Base-by-base conservation (phyloP, 768 basidiomycete genomes). In the Candolleomyces aberdarensis region DNA sequence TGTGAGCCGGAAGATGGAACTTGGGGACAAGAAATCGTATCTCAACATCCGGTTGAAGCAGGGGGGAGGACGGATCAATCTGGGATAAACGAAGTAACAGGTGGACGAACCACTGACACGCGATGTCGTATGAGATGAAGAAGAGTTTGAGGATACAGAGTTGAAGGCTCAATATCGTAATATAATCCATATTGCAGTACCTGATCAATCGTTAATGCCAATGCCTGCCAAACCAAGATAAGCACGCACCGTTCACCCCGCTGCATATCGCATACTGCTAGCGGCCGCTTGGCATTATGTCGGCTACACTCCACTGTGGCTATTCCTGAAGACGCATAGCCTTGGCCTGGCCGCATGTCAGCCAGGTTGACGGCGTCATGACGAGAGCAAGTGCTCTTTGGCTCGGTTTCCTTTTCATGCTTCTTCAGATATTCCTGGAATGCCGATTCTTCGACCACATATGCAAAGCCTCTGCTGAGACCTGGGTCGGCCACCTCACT, bases 111-210 rank as follows among this genome's bases (percentile, higher is more conserved):
- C 64, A 73, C 46, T 72, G 70, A 51, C 70, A 72, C 5, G 63
- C 66, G 31, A 73, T 73, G 61, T 76, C 75, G 57, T 76, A 76
- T 1, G 70, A 74, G 2, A 71, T 36, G 8, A 65, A 50, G 9
- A 73, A 40, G 11, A 29, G 41, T 1, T n/a, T 20, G 22, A 57
- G 58, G 1, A 39, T 31, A 19, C 49, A 29, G 22, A 26, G 26
- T 14, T 58, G 56, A 31, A 56, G 48, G 19, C 19, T 53, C 9
- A 65, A 57, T 19, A 47, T 66, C 10, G 36, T 62, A 40, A 73
- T 50, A 51, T 66, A 74, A 43, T 73, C 72, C 64, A 73, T 72
- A 52, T 73, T 73, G 0, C 65, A 64, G 52, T 72, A 74, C 19
- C 71, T 72, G 19, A 49, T 11, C n/a, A n/a, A n/a, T 26, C 31